A percentile compares a stretch with the other conserved stretches of the same genome.
phyloP scores from a whole-genome alignment of 148 eudicot species.

The Heliamphora exappendiculata region DNA sequence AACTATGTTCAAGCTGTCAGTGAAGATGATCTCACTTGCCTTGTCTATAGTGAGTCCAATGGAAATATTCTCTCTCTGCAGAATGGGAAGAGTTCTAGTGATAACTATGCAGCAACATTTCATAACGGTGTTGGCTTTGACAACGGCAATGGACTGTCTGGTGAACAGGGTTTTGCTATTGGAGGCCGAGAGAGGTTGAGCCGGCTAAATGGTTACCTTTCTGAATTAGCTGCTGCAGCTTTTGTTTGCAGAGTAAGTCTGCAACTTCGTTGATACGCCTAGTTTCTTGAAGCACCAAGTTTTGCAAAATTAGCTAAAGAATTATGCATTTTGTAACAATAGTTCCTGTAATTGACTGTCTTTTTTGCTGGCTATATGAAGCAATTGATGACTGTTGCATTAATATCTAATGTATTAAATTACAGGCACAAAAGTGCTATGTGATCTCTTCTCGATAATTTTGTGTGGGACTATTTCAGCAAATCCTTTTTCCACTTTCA shows the following conservation, averaged over 20 bases:
- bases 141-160: conserved; percentile 69
- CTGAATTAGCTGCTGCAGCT: conserved; percentile 98
- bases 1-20: conserved; percentile 89
- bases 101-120: conserved; percentile 41
- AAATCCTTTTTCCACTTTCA: not conserved
- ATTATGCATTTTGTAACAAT: not conserved
- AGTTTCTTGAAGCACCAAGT: not conserved
- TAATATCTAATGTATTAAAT: not conserved
- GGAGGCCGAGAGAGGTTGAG: conserved; percentile 90
- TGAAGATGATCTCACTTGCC: conserved; percentile 44
- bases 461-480: not conserved
- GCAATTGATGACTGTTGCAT: not conserved
- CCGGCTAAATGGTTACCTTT: conserved; percentile 70
- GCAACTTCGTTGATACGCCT: not conserved
- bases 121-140: conserved; percentile 96
- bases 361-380: not conserved
- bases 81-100: conserved; percentile 38
- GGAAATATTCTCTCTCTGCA: conserved; percentile 25
- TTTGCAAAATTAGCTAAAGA: not conserved
- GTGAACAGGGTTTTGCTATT: conserved; percentile 95
- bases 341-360: not conserved
- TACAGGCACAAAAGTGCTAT: not conserved
- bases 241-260: conserved; percentile 92
- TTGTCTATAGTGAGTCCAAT: conserved; percentile 30
- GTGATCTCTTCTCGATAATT: not conserved